Evolutionary conservation across 345 rosid genomes (phyloP).

Genomic region (Syzygium grande): DNA sequence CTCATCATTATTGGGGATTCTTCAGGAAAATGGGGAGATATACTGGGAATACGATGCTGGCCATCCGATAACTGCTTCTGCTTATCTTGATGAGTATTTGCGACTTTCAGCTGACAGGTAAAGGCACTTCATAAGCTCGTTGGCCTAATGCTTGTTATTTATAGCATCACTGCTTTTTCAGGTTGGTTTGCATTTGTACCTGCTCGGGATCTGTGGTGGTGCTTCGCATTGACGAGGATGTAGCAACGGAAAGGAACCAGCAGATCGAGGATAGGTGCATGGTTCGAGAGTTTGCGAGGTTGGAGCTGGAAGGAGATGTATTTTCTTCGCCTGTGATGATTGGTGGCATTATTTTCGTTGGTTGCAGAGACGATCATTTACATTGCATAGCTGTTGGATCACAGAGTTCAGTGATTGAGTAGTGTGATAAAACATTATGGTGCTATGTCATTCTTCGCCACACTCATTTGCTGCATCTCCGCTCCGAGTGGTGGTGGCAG

Average conservation of each 20-base stretch:
- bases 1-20: background rate
- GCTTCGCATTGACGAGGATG: conserved; percentile 31
- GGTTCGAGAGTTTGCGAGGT: conserved; percentile 50
- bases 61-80: conserved; percentile 76
- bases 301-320: conserved; percentile 55
- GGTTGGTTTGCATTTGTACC: conserved; percentile 72
- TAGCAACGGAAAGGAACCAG: conserved; percentile 9
- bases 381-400: conserved; percentile 50
- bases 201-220: conserved; percentile 53
- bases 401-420: background rate
- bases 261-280: background rate
- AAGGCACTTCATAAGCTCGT: background rate
- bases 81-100: conserved; percentile 78
- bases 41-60: conserved; percentile 69
- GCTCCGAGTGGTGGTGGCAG: background rate
- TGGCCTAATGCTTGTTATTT: background rate
- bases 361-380: conserved; percentile 79
- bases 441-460: background rate
- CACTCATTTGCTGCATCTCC: background rate
- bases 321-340: conserved; percentile 95
- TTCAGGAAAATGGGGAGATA: conserved; percentile 60
- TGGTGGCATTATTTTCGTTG: conserved; percentile 81
- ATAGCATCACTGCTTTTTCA: conserved; percentile 16
- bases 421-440: background rate
- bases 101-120: conserved; percentile 59